Conservation (phyloP, 805 yeast genomes). For the Cyberlindnera mrakii region DNA sequence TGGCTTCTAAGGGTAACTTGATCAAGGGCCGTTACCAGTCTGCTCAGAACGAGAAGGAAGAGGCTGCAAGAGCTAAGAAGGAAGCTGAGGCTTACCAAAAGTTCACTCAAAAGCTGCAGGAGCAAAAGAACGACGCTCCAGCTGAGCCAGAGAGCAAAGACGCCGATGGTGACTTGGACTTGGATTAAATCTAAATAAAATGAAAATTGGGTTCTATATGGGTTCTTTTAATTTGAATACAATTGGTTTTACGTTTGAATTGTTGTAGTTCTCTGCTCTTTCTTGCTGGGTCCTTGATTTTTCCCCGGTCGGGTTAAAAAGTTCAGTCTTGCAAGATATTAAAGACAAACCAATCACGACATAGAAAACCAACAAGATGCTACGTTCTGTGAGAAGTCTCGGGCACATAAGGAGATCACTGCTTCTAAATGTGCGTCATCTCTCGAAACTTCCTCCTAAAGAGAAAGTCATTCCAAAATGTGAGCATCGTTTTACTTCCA, state of each 20-base stretch:
- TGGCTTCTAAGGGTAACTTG: conserved; percentile 89
- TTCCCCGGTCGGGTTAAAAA: too few relatives aligned
- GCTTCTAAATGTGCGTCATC: not conserved
- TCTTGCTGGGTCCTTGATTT: too few relatives aligned
- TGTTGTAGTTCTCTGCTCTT: too few relatives aligned
- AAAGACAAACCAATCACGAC: too few relatives aligned
- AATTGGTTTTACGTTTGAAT: too few relatives aligned
- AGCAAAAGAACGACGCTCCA: conserved; percentile 19
- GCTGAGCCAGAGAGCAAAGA: conserved; percentile 23
- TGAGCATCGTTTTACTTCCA: not conserved
- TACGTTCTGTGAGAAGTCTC: not conserved
- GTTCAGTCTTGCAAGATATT: too few relatives aligned
- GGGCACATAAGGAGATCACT: not conserved
- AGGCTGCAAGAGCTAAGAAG: conserved; percentile 77
- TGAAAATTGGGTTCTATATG: too few relatives aligned
- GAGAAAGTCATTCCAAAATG: conserved; percentile 1
- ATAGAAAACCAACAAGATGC: not conserved
- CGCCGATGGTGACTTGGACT: conserved; percentile 35
- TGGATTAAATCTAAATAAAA: conserved; percentile 23
- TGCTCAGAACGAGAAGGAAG: conserved; percentile 92
- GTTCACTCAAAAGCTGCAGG: conserved; percentile 28
- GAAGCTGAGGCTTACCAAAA: conserved; percentile 67
- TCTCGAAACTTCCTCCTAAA: conserved; percentile 4
- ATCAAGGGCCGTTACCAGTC: conserved; percentile 93
- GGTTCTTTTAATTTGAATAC: too few relatives aligned